phyloP scores from a whole-genome alignment of 2,329 filamentous ascomycete species.

The Aspergillus cejpii region DNA sequence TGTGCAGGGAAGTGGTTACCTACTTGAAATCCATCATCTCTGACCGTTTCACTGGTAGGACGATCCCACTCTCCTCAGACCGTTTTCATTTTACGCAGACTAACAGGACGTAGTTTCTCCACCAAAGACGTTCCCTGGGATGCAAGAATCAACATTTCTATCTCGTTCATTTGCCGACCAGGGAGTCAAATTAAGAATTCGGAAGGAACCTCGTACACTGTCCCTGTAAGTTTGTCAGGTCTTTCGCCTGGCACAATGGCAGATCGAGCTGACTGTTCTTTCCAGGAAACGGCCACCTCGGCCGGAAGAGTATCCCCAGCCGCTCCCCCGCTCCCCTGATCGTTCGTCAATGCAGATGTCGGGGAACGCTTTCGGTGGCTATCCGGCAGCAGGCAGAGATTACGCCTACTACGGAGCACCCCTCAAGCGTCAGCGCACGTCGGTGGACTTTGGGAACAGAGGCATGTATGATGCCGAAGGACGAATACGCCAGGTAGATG shows the following conservation, averaged over 20 bases:
- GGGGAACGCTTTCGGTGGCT: conserved; percentile 27
- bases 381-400: conserved; percentile 30
- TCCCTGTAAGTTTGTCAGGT: conserved; percentile 26
- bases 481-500: conserved; percentile 34
- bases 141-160: conserved; percentile 73
- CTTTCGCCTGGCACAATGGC: neutral
- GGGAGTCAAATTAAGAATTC: conserved; percentile 71
- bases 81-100: neutral
- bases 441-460: conserved; percentile 33
- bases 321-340: conserved; percentile 36
- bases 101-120: conserved; percentile 32
- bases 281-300: conserved; percentile 37
- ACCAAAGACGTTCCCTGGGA: conserved; percentile 67
- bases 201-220: conserved; percentile 69
- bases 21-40: conserved; percentile 53
- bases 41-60: conserved; percentile 60
- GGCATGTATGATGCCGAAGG: conserved; percentile 33
- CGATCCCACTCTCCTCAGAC: neutral
- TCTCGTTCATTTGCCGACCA: conserved; percentile 81
- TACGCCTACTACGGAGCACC: conserved; percentile 33
- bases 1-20: conserved; percentile 39
- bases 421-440: conserved; percentile 37
- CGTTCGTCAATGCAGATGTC: conserved; percentile 34
- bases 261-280: conserved; percentile 12
- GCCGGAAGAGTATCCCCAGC: conserved; percentile 35